A percentile compares a stretch with the other conserved stretches of the same genome.
phyloP scores from a whole-genome alignment of 2,329 filamentous ascomycete genomes.

The Trichoderma sp. region DNA sequence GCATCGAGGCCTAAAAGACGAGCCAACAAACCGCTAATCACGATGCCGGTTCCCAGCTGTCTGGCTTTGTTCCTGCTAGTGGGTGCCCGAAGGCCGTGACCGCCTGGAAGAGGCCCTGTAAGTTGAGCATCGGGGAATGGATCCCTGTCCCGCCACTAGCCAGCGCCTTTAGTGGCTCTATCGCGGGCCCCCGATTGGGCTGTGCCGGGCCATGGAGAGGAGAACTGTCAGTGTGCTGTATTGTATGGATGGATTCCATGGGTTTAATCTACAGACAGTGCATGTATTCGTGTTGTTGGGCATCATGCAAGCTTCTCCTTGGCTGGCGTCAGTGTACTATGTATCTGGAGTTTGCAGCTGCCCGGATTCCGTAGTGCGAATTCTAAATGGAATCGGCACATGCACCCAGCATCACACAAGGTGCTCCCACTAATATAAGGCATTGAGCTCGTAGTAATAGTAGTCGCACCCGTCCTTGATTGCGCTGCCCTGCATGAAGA shows the following conservation, averaged over 20 bases:
- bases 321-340: background rate
- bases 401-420: too few species aligned
- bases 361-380: background rate
- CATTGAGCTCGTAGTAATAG: too few species aligned
- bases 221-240: too few species aligned
- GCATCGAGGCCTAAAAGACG: background rate
- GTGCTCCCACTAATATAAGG: too few species aligned
- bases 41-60: background rate
- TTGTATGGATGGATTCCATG: background rate
- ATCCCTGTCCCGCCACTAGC: conserved; percentile 3
- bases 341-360: background rate
- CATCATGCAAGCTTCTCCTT: background rate
- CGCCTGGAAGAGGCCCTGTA: background rate
- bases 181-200: conserved; percentile 11
- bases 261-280: too few species aligned
- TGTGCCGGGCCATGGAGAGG: background rate
- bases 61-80: background rate
- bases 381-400: too few species aligned
- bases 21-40: background rate
- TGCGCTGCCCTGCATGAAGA: background rate
- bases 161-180: background rate
- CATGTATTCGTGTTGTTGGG: background rate
- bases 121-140: background rate
- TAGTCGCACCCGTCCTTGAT: conserved; percentile 1
- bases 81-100: background rate